Conservation (phyloP, 495 filamentous ascomycete genomes). For the Chaetomium tenue region DNA sequence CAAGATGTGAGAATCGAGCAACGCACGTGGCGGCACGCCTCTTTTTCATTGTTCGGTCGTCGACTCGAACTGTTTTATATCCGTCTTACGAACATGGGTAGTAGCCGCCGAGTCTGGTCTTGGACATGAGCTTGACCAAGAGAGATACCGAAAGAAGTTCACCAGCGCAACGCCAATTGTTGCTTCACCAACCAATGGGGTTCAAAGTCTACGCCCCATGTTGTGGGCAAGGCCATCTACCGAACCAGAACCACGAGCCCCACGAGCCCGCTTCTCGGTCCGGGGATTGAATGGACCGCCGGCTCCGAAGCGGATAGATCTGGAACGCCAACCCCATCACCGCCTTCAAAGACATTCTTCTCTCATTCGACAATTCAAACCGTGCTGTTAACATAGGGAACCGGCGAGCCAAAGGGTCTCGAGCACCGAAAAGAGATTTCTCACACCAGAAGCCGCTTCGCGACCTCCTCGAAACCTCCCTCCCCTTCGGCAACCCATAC, state of each 20-base stretch:
- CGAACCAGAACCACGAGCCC: background rate
- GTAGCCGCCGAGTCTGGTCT: background rate
- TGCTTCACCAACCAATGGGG: conserved; percentile 4
- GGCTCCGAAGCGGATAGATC: background rate
- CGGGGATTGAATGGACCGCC: background rate
- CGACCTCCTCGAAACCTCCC: conserved; percentile 56
- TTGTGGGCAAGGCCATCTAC: background rate
- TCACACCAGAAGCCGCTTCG: conserved; percentile 43
- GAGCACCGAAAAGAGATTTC: too few relatives aligned
- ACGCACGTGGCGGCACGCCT: conserved; percentile 2
- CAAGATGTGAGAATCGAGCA: background rate
- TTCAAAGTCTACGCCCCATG: background rate
- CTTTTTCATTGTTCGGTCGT: background rate
- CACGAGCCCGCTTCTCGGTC: background rate
- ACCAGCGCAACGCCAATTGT: background rate
- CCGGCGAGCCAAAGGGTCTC: too few relatives aligned
- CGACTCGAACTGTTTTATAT: background rate
- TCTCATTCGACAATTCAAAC: background rate
- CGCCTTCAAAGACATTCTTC: background rate
- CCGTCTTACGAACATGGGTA: background rate
- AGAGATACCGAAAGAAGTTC: background rate
- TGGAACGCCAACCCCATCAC: background rate
- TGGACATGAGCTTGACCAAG: background rate
- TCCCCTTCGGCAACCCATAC: conserved; percentile 55
- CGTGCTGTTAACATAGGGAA: background rate